A percentile compares a stretch with the other conserved stretches of the same genome.
These are phyloP conservation scores for Pseudogymnoascus sp. DNA, from an alignment of 2,329 filamentous ascomycete species.

Conservation along the genomic window DNA sequence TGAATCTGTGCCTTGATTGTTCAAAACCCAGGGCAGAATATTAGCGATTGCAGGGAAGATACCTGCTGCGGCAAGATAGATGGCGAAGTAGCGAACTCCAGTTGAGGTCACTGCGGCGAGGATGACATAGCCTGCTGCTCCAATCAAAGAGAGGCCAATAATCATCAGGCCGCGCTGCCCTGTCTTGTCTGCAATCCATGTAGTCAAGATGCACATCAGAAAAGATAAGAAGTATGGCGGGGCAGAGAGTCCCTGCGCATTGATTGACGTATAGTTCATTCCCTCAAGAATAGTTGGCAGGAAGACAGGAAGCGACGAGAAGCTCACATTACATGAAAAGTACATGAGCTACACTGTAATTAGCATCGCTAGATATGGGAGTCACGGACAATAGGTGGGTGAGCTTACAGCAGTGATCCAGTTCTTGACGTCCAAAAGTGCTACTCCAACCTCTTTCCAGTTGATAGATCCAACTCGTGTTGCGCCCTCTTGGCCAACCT, in stretches of 20 bases:
- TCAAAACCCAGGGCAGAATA: slow-evolving; percentile 61
- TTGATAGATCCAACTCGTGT: slow-evolving; percentile 40
- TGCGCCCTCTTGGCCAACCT: slow-evolving; percentile 43
- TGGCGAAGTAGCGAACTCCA: slow-evolving; percentile 39
- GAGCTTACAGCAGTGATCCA: slow-evolving; percentile 39
- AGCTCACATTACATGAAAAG: slow-evolving; percentile 57
- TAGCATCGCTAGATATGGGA: not conserved
- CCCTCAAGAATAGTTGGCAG: slow-evolving; percentile 54
- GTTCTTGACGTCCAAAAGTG: slow-evolving; percentile 40
- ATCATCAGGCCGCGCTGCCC: slow-evolving; percentile 58
- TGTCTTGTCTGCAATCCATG: slow-evolving; percentile 57
- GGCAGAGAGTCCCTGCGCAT: slow-evolving; percentile 64
- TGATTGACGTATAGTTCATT: slow-evolving; percentile 61
- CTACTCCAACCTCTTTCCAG: slow-evolving; percentile 39
- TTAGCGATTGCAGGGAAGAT: slow-evolving; percentile 64
- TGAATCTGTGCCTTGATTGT: slow-evolving; percentile 63
- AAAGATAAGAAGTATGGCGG: slow-evolving; percentile 65
- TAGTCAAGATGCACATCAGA: slow-evolving; percentile 51
- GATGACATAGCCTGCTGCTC: slow-evolving; percentile 56
- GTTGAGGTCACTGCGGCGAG: slow-evolving; percentile 46
- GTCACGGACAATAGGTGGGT: slow-evolving; percentile 4
- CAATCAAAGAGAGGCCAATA: slow-evolving; percentile 46
- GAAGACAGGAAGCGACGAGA: slow-evolving; percentile 57
- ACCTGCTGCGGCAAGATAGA: slow-evolving; percentile 49
- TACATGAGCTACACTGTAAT: slow-evolving; percentile 40